Evolutionary conservation across 106 monocot genomes (phyloP).

Genomic region (Xerophyta viscosa): DNA sequence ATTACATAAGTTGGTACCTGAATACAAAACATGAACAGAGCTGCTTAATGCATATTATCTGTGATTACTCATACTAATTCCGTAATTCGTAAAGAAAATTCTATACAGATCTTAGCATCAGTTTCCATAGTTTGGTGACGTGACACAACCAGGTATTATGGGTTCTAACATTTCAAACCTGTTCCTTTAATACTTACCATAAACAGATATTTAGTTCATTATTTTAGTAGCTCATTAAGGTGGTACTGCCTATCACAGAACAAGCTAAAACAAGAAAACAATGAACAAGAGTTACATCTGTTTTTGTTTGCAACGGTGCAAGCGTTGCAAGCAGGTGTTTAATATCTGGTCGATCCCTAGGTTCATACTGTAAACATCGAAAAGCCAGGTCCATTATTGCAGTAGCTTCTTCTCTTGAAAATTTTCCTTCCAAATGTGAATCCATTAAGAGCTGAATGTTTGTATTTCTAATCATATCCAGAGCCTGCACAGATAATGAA

Average conservation of each 20-base stretch:
- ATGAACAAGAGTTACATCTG: constrained; percentile 50
- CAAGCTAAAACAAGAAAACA: no score
- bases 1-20: constrained; percentile 91
- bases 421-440: constrained; percentile 94
- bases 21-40: not conserved
- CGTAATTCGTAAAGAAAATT: no score
- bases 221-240: no score
- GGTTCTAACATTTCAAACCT: no score
- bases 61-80: no score
- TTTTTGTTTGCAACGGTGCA: constrained; percentile 65
- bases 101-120: no score
- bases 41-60: no score
- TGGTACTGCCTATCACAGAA: no score
- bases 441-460: constrained; percentile 79
- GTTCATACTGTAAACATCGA: constrained; percentile 87
- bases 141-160: no score
- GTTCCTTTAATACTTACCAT: no score
- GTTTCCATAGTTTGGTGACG: no score
- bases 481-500: constrained; percentile 57
- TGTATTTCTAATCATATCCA: constrained; percentile 87
- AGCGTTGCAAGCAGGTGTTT: constrained; percentile 59
- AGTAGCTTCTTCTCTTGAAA: constrained; percentile 85
- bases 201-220: no score
- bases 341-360: constrained; percentile 70
- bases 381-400: constrained; percentile 76